Evolutionary conservation across 1,284 basidiomycete species (phyloP), one percentile per base, ranked within the genome.

Genomic region (Fomitopsis palustris): DNA sequence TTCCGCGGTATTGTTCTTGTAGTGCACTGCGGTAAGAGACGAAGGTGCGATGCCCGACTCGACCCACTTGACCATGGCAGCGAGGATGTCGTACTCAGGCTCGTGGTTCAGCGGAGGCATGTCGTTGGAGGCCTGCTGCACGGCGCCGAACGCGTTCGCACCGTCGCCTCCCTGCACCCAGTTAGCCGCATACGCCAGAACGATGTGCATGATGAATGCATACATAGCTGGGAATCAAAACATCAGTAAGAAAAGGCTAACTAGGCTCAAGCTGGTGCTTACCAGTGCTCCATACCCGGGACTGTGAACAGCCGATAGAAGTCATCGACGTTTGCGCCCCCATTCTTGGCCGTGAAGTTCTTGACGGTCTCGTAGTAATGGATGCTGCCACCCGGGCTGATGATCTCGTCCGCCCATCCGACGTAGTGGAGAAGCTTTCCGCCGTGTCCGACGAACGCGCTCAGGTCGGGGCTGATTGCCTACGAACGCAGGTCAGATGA

Each of bases 271-370:
- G 17, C 9, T 6, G 12, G 4, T 27, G 17, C 70, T 19, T 59
- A 62, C 64, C 77, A 77, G 62, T 78, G 77, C 16, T 63, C 64
- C 77, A 79, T 78, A 1, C 77, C 78, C 0, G 76, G 73, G n/a
- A 78, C 71, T 21, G 73, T 65, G 65, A 78, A 79, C 17, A 78
- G 68, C 21, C 73, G 69, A 65, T 77, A 78, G 64, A 71, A 74
- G 42, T 72, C 66, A 55, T 73, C 68, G 25, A 76, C 67, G 39
- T 65, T 63, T 2, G 63, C 25, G 29, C 56, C 55, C 53, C 62
- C 65, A 37, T 67, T 57, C 9, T 63, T 62, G 27, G 65, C 53
- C 52, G 64, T 72, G 61, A 65, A 67, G 21, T 66, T 61, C 47
- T 66, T 61, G 51, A 77, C 70, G 38, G 66, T 67, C 52, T 76